Evolutionary conservation across 768 basidiomycete species (phyloP).

Genomic region (Phlegmacium glaucopus): DNA sequence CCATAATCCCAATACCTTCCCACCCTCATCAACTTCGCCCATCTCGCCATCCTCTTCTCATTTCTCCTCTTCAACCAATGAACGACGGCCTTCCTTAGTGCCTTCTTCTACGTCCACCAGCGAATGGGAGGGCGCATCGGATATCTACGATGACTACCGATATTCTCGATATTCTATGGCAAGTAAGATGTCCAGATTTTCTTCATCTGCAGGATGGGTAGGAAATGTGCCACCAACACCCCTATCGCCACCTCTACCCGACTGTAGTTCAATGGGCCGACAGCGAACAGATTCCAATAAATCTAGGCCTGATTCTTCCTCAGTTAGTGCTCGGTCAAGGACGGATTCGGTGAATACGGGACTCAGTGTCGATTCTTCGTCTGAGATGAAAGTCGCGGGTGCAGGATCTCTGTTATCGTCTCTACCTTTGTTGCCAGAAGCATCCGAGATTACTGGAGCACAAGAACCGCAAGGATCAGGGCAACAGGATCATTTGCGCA

Average conservation of each 20-base stretch:
- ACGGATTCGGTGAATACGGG: constrained; percentile 1
- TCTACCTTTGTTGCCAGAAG: too few species aligned
- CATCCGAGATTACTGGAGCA: too few species aligned
- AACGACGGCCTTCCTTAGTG: constrained; percentile 4
- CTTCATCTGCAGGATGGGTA: neutral
- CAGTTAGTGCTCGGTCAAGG: neutral
- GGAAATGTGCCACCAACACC: neutral
- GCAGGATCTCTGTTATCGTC: too few species aligned
- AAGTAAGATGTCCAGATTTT: constrained; percentile 32
- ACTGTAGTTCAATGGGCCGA: neutral
- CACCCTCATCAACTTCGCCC: neutral
- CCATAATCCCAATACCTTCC: neutral
- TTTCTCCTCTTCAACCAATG: constrained; percentile 9
- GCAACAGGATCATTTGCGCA: neutral
- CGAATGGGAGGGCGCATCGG: constrained; percentile 63
- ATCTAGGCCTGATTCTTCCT: neutral
- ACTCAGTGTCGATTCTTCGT: constrained; percentile 9
- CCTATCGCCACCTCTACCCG: too few species aligned
- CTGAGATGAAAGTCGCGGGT: neutral
- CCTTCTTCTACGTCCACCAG: constrained; percentile 19
- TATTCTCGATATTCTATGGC: constrained; percentile 61
- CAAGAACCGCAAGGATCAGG: neutral
- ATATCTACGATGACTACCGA: constrained; percentile 80
- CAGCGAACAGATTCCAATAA: neutral
- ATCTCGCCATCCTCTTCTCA: constrained; percentile 25